Conservation (phyloP, 2,329 filamentous ascomycete genomes). For the Trichoderma sp. region DNA sequence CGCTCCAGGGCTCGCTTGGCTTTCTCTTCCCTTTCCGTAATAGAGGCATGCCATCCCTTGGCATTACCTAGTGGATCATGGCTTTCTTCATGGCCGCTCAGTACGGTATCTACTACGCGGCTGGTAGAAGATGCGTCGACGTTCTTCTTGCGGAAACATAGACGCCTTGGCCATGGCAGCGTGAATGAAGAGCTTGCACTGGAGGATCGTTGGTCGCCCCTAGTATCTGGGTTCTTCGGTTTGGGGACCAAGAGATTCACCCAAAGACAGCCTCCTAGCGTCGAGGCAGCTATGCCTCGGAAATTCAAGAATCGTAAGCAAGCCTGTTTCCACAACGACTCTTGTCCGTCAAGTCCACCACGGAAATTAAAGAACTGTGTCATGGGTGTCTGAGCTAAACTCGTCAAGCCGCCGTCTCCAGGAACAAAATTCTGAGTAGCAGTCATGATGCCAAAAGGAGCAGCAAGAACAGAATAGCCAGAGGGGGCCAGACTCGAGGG, state of each 20-base stretch:
- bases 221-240: constrained; percentile 42
- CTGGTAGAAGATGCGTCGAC: constrained; percentile 41
- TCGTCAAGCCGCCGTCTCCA: constrained; percentile 32
- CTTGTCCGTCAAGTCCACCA: constrained; percentile 40
- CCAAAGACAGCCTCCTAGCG: constrained; percentile 48
- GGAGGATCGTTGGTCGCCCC: constrained; percentile 40
- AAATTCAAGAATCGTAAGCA: constrained; percentile 51
- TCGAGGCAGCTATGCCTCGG: constrained; percentile 45
- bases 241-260: constrained; percentile 49
- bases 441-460: constrained; percentile 49
- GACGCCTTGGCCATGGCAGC: constrained; percentile 53
- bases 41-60: constrained; percentile 46
- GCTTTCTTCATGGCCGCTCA: constrained; percentile 39
- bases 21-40: constrained; percentile 46
- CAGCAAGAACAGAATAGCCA: constrained; percentile 49
- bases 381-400: constrained; percentile 51
- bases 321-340: constrained; percentile 47
- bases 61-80: constrained; percentile 50
- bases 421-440: constrained; percentile 26
- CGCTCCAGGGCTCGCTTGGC: constrained; percentile 52
- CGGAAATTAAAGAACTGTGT: constrained; percentile 47
- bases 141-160: constrained; percentile 51
- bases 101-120: constrained; percentile 39
- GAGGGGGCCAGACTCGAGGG: constrained; percentile 40
- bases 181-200: constrained; percentile 36